Conservation (phyloP, 2,329 filamentous ascomycete species). For the Colletotrichum cuscutae region DNA sequence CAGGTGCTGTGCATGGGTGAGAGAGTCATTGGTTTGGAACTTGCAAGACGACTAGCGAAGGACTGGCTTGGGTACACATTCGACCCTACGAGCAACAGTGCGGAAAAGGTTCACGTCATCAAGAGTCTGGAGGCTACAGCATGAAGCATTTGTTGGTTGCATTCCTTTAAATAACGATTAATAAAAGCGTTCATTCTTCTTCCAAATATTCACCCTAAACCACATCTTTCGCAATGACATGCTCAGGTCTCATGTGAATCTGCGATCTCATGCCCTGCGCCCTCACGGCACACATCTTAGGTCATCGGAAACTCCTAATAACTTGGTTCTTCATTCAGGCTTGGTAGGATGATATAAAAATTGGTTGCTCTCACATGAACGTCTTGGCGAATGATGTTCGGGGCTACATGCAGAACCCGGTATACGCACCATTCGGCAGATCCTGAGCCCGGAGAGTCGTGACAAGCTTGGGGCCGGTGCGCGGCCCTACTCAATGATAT, state of each 20-base stretch:
- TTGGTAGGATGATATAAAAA: too few species aligned
- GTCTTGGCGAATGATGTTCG: too few species aligned
- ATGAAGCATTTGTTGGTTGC: constrained; percentile 33
- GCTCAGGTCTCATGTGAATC: neutral
- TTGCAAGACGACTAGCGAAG: constrained; percentile 79
- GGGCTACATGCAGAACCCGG: neutral
- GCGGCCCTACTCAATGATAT: neutral
- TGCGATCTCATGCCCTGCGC: neutral
- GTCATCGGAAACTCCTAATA: neutral
- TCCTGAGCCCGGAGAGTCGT: too few species aligned
- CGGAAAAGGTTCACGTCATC: constrained; percentile 57
- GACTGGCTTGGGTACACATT: constrained; percentile 90
- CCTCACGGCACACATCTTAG: neutral
- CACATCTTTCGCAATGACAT: neutral
- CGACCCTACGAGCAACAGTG: constrained; percentile 65
- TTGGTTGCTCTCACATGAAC: too few species aligned
- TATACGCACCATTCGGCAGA: neutral
- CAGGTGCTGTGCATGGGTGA: constrained; percentile 90
- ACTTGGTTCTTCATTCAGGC: too few species aligned
- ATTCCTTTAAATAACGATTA: neutral
- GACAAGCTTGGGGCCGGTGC: too few species aligned
- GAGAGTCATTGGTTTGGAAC: constrained; percentile 82
- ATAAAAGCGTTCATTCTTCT: neutral
- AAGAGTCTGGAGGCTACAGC: constrained; percentile 45
- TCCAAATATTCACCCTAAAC: too few species aligned